These are phyloP conservation scores for Schizothecium vesticola DNA, from an alignment of 495 filamentous ascomycete species.

Conservation along the genomic window DNA sequence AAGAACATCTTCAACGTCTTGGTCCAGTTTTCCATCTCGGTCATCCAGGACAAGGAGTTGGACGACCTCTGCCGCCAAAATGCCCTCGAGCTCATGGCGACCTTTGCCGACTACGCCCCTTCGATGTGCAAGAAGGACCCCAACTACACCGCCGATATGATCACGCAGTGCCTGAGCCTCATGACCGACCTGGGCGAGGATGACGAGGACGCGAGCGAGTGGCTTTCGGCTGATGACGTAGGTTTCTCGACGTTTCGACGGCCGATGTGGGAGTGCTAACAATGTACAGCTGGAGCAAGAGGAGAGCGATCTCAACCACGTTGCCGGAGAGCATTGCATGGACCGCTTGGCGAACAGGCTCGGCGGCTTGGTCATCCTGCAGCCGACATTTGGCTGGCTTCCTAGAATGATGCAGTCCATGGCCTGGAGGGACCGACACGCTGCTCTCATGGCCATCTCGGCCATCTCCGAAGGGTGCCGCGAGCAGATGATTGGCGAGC, in stretches of 20 bases:
- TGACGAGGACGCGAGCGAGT: constrained; percentile 91
- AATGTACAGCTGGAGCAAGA: constrained; percentile 70
- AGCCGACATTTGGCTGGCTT: constrained; percentile 94
- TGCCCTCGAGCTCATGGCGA: constrained; percentile 93
- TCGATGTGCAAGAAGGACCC: constrained; percentile 91
- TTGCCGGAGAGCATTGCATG: constrained; percentile 98
- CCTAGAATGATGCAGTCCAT: constrained; percentile 95
- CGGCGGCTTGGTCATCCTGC: constrained; percentile 77
- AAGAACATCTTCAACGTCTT: constrained; percentile 83
- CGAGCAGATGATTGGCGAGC: constrained; percentile 90
- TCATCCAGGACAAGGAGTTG: constrained; percentile 93
- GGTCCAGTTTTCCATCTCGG: constrained; percentile 84
- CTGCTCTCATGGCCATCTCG: constrained; percentile 97
- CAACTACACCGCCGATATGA: constrained; percentile 89
- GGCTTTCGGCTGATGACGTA: constrained; percentile 90
- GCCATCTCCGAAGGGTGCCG: constrained; percentile 97
- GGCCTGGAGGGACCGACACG: constrained; percentile 92
- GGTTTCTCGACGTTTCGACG: constrained; percentile 25
- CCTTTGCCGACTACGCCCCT: constrained; percentile 91
- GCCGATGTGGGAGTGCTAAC: not conserved
- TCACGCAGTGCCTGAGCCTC: constrained; percentile 94
- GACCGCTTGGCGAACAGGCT: constrained; percentile 97
- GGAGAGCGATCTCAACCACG: constrained; percentile 95
- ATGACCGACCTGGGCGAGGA: constrained; percentile 99
- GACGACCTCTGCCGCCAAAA: constrained; percentile 88